phyloP scores from a whole-genome alignment of 805 yeast genomes.

The Dipodascus geniculatus region DNA sequence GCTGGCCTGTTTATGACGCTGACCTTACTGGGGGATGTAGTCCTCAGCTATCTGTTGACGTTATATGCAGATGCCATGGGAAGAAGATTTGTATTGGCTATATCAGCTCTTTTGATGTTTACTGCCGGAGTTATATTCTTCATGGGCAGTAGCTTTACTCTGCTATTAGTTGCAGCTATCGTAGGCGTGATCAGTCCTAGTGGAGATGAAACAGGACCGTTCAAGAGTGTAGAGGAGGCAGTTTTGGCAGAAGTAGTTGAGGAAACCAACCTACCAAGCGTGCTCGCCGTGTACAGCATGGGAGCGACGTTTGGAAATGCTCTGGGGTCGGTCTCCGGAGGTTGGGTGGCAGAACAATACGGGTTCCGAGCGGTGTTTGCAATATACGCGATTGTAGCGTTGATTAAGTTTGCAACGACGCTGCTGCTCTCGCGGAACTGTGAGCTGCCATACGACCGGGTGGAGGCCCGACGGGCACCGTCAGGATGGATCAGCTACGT shows the following conservation, averaged over 20 bases:
- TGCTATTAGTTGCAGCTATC: slow-evolving; percentile 59
- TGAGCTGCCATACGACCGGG: slow-evolving; percentile 22
- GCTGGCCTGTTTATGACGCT: slow-evolving; percentile 76
- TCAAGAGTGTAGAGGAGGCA: slow-evolving; percentile 76
- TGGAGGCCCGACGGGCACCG: background rate
- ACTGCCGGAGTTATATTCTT: slow-evolving; percentile 56
- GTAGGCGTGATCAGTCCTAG: slow-evolving; percentile 81
- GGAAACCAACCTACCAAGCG: slow-evolving; percentile 40
- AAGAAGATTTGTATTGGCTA: slow-evolving; percentile 47
- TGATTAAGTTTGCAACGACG: slow-evolving; percentile 34
- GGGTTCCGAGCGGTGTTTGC: slow-evolving; percentile 46
- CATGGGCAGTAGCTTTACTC: slow-evolving; percentile 37
- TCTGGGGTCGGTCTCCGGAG: slow-evolving; percentile 54
- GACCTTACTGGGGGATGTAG: slow-evolving; percentile 69
- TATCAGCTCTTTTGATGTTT: slow-evolving; percentile 59
- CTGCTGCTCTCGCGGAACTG: slow-evolving; percentile 33
- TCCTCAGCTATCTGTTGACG: slow-evolving; percentile 56
- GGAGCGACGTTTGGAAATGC: slow-evolving; percentile 65
- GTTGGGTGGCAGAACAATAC: slow-evolving; percentile 41
- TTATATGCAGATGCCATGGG: slow-evolving; percentile 71
- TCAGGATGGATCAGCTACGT: background rate
- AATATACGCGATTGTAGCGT: slow-evolving; percentile 44
- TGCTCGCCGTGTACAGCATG: slow-evolving; percentile 65
- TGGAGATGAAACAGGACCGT: slow-evolving; percentile 88
- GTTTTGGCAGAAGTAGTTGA: slow-evolving; percentile 64